phyloP scores from a whole-genome alignment of 441 rosid genomes.

The Croton laevigatus region DNA sequence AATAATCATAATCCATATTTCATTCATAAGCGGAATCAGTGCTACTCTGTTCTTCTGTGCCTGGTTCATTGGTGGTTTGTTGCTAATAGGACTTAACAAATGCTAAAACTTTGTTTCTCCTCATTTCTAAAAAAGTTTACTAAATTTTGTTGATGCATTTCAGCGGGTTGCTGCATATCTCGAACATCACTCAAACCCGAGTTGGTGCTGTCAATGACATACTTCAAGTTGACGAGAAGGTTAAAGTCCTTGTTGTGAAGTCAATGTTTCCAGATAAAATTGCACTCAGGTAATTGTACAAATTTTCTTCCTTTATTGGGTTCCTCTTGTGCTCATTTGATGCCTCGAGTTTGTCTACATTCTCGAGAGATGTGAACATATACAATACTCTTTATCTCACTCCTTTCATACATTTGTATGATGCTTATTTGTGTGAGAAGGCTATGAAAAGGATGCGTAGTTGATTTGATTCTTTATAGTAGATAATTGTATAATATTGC shows the following conservation, averaged over 20 bases:
- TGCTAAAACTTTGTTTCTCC: neutral
- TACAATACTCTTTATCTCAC: neutral
- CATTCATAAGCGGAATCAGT: neutral
- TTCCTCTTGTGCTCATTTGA: slow-evolving; percentile 10
- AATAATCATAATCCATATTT: neutral
- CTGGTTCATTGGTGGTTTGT: slow-evolving; percentile 1
- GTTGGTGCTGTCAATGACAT: slow-evolving; percentile 57
- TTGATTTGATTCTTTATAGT: neutral
- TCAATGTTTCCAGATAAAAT: slow-evolving; percentile 77
- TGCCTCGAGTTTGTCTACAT: neutral
- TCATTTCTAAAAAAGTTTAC: slow-evolving; percentile 5
- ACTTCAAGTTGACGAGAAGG: slow-evolving; percentile 63
- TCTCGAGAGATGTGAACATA: neutral
- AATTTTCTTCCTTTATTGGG: neutral
- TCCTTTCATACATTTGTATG: neutral
- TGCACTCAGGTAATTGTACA: slow-evolving; percentile 62
- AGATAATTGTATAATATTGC: neutral
- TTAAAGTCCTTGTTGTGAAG: slow-evolving; percentile 76
- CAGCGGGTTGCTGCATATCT: slow-evolving; percentile 91
- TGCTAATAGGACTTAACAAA: neutral
- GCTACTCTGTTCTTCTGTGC: neutral
- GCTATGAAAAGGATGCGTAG: neutral
- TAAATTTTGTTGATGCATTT: slow-evolving; percentile 13
- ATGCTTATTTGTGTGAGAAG: neutral
- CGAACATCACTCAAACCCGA: slow-evolving; percentile 56